Base-by-base conservation (phyloP, 768 basidiomycete species). In the Calvatia gigantea region DNA sequence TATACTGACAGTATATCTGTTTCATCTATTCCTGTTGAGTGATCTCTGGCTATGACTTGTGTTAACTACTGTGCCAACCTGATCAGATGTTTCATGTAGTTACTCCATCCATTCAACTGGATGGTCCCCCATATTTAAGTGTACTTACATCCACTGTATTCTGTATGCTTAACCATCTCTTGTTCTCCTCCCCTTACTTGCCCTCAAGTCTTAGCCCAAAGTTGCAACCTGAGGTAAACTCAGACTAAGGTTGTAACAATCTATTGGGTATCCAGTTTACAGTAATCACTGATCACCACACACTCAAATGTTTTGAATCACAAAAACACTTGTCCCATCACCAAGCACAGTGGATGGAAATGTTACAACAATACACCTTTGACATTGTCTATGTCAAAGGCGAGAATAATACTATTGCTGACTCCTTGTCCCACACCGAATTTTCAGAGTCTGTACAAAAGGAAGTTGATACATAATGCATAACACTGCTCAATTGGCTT, bases 91-190 rank as follows among this genome's bases (percentile, higher is more conserved):
- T n/a, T n/a, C n/a, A n/a, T n/a, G n/a, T n/a, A n/a, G n/a, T n/a
- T n/a, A n/a, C n/a, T n/a, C n/a, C n/a, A n/a, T n/a, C n/a, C n/a
- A n/a, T n/a, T n/a, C n/a, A n/a, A n/a, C n/a, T n/a, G n/a, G n/a
- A n/a, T n/a, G n/a, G n/a, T n/a, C 67, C 41, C 62, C 63, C 53
- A 45, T 70, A 54, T 76, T 58, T 0, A 28, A 28, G 33, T 61
- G 52, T 4, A 64, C 66, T 0, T 55, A 61, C 29, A 31, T 2
- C 21, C 72, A 74, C 50, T 76, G 75, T 42, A 69, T 71, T 0
- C 64, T 69, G 0, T 71, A 75, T 43, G 65, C 75, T 51, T 67
- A 70, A 55, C 73, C 75, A 52, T 53, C 75, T 0, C 55, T 74
- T 0, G 70, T 72, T 0, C 70, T 76, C 9, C 59, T 76, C n/a